phyloP scores from a whole-genome alignment of 495 filamentous ascomycete species.

The Neurospora sublineolata region DNA sequence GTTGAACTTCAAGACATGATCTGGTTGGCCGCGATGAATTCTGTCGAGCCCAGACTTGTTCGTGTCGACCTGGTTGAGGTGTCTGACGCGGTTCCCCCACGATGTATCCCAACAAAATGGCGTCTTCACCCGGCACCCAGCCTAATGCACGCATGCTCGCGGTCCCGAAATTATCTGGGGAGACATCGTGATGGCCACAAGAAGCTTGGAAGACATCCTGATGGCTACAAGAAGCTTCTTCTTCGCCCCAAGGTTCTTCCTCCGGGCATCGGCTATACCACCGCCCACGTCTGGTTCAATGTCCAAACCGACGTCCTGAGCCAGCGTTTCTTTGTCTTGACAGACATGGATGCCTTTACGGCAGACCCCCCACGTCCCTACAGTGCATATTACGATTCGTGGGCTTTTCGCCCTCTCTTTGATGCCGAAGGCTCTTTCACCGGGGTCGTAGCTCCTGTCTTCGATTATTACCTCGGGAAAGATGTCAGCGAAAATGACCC shows the following conservation, averaged over 20 bases:
- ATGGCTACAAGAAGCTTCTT: not conserved
- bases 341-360: not conserved
- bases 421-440: not conserved
- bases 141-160: not conserved
- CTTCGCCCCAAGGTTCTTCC: not conserved
- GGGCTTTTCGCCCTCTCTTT: not conserved
- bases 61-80: too few relatives aligned
- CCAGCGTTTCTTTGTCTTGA: not conserved
- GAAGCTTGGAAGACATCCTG: not conserved
- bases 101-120: too few relatives aligned
- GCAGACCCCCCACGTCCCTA: not conserved
- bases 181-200: not conserved
- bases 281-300: not conserved
- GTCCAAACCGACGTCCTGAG: not conserved
- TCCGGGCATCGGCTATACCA: not conserved
- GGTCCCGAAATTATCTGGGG: not conserved
- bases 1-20: too few relatives aligned
- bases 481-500: not conserved
- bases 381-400: not conserved
- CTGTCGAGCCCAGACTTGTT: too few relatives aligned
- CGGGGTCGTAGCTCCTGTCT: not conserved
- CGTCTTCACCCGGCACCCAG: too few relatives aligned
- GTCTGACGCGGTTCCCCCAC: too few relatives aligned
- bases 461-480: fast-evolving
- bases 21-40: too few relatives aligned